Evolutionary conservation across 805 yeast genomes (phyloP), one percentile per base, ranked within the genome.

Genomic region (Barnettozyma vustinii): DNA sequence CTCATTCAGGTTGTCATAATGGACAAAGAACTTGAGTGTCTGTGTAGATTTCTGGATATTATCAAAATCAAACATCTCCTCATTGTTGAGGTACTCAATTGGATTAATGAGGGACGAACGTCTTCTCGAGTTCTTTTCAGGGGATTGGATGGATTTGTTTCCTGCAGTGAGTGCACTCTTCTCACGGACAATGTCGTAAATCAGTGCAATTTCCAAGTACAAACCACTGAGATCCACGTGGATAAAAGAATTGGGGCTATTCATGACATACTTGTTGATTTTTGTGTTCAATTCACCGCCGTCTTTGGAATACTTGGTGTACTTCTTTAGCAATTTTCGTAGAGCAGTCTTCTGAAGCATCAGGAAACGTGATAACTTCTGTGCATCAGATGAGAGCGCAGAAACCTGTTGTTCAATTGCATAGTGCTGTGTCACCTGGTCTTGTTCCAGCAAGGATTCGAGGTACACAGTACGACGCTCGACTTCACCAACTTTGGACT

Each of bases 271-370:
- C 33, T 60, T 56, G 47, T 69, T 71, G 40, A 61, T 53, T 19
- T 45, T 40, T 58, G 62, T 37, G 55, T 59, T 49, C 50, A 55
- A 25, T 47, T 54, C 56, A 12, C 66, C 64, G 21, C 61, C 58
- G 26, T 68, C 65, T 2, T 59, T 44, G 3, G 77, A 71, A 63
- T 76, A 75, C 51, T 76, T 74, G 36, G 72, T 67, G 59, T 71
- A 84, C 62, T 88, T 87, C 67, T 88, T 87, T 58, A 87, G 71
- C 44, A 87, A 74, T 66, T 87, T 87, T 52, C 83, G 73, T 44
- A 85, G 72, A 6, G 81, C 95, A 3, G 88, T 81, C 58, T 83
- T 81, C 60, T 87, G 96, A 8, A 87, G 75, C 20, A 83, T 68
- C 15, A 86, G 77, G 60, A 84, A 87, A 52, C 88, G 73, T n/a